Conservation (phyloP, 2,329 filamentous ascomycete species). For the Esteya vermicola region DNA sequence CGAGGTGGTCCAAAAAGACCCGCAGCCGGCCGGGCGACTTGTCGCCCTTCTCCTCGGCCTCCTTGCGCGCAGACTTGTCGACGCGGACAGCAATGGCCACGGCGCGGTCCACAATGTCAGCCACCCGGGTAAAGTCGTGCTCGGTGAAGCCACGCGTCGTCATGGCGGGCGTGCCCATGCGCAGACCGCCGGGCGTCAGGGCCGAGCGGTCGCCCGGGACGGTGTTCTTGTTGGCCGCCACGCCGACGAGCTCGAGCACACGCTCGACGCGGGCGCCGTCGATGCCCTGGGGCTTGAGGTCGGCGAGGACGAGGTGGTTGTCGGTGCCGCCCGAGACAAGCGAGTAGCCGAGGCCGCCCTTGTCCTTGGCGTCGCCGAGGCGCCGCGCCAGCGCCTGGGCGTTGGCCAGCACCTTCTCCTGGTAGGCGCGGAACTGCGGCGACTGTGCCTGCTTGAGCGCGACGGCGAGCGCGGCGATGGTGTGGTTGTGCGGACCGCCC, state of each 20-base stretch:
- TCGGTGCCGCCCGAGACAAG: constrained; percentile 91
- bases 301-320: constrained; percentile 88
- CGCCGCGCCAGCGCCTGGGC: constrained; percentile 70
- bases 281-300: constrained; percentile 76
- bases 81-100: constrained; percentile 66
- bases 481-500: constrained; percentile 97
- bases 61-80: constrained; percentile 56
- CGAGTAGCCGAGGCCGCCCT: constrained; percentile 68
- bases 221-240: constrained; percentile 99
- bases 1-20: constrained; percentile 54
- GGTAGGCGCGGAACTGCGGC: constrained; percentile 84
- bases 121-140: constrained; percentile 75
- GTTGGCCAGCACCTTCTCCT: constrained; percentile 79
- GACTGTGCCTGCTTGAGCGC: constrained; percentile 87
- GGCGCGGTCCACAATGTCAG: constrained; percentile 71
- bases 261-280: constrained; percentile 85
- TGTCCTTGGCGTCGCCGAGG: constrained; percentile 52
- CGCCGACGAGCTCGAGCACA: constrained; percentile 80
- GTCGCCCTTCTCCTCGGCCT: constrained; percentile 51
- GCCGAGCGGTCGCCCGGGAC: constrained; percentile 91
- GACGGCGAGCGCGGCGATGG: constrained; percentile 88
- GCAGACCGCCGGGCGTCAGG: constrained; percentile 79
- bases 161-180: constrained; percentile 95
- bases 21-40: constrained; percentile 52
- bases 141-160: constrained; percentile 86